Percentiles rank a stretch among this genome's conserved stretches.
Evolutionary conservation across 441 rosid species (phyloP).

Genomic region (Biscutella laevigata): DNA sequence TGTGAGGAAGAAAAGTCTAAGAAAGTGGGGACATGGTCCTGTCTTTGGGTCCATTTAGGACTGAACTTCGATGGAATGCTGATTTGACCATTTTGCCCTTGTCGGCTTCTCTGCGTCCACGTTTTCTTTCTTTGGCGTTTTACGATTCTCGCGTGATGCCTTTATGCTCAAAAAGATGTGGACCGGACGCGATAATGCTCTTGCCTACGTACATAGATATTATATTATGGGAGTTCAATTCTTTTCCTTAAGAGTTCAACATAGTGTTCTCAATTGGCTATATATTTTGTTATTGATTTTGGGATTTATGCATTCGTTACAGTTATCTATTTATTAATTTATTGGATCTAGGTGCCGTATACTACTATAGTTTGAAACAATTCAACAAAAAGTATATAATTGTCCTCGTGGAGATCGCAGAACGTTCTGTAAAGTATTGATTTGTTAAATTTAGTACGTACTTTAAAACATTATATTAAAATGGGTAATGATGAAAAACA

Average conservation of each 20-base stretch:
- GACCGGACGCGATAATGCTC: constrained; percentile 1
- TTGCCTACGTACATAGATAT: too few species aligned
- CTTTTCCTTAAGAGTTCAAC: too few species aligned
- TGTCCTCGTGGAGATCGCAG: background rate
- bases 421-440: background rate
- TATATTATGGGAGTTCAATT: too few species aligned
- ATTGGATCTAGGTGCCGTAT: too few species aligned
- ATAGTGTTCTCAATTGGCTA: too few species aligned
- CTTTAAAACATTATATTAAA: background rate
- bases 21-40: constrained; percentile 13
- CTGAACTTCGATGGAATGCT: background rate
- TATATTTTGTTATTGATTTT: too few species aligned
- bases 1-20: background rate
- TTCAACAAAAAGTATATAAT: background rate
- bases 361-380: background rate
- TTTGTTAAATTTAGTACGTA: background rate
- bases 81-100: constrained; percentile 14
- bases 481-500: background rate
- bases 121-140: constrained; percentile 9
- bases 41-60: constrained; percentile 14
- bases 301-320: too few species aligned
- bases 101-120: background rate
- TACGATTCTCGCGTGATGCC: constrained; percentile 7
- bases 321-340: too few species aligned
- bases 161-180: constrained; percentile 13